phyloP scores from a whole-genome alignment of 1,284 basidiomycete genomes.

The Cryptococcus sp. region DNA sequence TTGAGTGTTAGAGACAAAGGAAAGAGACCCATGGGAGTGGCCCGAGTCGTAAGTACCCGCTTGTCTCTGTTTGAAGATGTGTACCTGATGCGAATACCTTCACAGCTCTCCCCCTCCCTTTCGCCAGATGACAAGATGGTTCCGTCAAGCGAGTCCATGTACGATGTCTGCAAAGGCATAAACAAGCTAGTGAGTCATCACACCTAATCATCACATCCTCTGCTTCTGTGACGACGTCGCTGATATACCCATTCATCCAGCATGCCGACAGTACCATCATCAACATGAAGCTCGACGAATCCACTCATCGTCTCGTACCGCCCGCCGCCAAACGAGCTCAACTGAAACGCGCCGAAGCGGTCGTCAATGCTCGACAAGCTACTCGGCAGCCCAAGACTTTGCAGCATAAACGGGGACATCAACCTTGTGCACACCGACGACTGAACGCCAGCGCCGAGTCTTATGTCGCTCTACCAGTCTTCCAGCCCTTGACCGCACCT shows the following conservation, averaged over 20 bases:
- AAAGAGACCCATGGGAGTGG: slow-evolving; percentile 7
- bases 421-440: not conserved
- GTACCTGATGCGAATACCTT: not conserved
- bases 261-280: slow-evolving; percentile 15
- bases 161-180: slow-evolving; percentile 11
- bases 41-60: slow-evolving; percentile 7
- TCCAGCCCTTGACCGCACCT: not conserved
- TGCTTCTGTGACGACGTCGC: too few relatives aligned
- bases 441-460: slow-evolving; percentile 14
- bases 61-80: not conserved
- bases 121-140: slow-evolving; percentile 9
- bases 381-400: not conserved
- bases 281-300: slow-evolving; percentile 8
- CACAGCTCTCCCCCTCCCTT: not conserved
- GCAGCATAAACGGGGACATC: slow-evolving; percentile 9
- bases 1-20: slow-evolving; percentile 6
- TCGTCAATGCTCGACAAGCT: not conserved
- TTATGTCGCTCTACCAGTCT: slow-evolving; percentile 12
- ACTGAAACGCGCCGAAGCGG: not conserved
- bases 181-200: slow-evolving; percentile 8
- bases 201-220: not conserved
- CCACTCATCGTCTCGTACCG: not conserved
- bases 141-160: slow-evolving; percentile 1
- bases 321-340: not conserved
- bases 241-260: not conserved